A percentile compares a stretch with the other conserved stretches of the same genome.
Evolutionary conservation across 345 rosid genomes (phyloP).

Genomic region (Kernera saxatilis): DNA sequence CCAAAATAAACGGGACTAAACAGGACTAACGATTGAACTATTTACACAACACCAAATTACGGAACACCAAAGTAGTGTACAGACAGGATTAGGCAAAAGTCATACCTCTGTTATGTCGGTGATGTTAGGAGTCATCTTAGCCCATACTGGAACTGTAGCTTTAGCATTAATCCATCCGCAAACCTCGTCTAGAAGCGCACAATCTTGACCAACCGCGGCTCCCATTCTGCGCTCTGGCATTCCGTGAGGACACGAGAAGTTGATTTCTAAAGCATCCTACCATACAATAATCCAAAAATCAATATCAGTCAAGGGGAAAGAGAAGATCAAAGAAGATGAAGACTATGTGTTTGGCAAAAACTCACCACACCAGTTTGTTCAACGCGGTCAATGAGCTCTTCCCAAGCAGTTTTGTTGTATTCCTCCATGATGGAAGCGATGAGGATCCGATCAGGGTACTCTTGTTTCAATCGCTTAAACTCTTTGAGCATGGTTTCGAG

Average conservation of each 20-base stretch:
- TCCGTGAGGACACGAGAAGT: constrained; percentile 98
- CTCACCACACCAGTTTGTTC: constrained; percentile 96
- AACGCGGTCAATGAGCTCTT: constrained; percentile 91
- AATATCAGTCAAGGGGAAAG: neutral
- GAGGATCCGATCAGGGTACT: constrained; percentile 86
- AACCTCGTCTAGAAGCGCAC: constrained; percentile 72
- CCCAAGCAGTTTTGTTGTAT: constrained; percentile 83
- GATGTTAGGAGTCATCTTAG: constrained; percentile 98
- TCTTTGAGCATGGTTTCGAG: constrained; percentile 93
- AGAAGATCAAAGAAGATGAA: neutral
- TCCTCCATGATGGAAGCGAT: constrained; percentile 99
- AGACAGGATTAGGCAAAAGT: neutral
- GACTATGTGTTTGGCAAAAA: neutral
- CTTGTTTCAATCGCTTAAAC: constrained; percentile 70
- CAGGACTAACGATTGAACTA: neutral
- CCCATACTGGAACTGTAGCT: constrained; percentile 98
- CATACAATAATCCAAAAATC: neutral
- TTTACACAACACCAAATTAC: neutral
- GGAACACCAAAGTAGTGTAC: neutral
- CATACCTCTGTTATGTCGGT: constrained; percentile 87
- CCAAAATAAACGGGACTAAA: neutral
- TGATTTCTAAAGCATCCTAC: constrained; percentile 92
- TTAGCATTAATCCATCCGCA: constrained; percentile 96
- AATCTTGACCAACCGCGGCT: constrained; percentile 97
- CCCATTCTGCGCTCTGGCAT: constrained; percentile 99